These are phyloP conservation scores for Xylariaceae sp. DNA, from an alignment of 2,329 filamentous ascomycete species.

Conservation along the genomic window DNA sequence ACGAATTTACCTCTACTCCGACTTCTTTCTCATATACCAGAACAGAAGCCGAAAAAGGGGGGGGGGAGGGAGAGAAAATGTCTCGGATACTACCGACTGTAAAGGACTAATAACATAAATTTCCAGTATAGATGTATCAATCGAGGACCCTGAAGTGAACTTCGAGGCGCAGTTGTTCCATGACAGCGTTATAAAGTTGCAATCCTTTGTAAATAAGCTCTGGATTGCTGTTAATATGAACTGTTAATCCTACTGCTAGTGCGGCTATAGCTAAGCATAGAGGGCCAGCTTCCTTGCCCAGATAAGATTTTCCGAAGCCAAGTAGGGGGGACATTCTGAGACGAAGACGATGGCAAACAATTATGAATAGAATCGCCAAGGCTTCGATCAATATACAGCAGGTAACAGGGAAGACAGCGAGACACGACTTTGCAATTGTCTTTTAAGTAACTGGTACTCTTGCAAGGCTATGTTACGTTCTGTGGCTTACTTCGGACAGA, in stretches of 20 bases:
- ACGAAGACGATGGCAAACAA: constrained; percentile 13
- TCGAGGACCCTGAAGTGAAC: constrained; percentile 20
- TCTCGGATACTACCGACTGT: not conserved
- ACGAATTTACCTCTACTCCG: too few relatives aligned
- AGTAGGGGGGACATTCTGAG: constrained; percentile 20
- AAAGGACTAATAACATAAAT: constrained; percentile 13
- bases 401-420: constrained; percentile 8
- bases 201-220: constrained; percentile 22
- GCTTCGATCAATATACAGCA: constrained; percentile 20
- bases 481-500: not conserved
- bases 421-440: not conserved
- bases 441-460: too few relatives aligned
- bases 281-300: constrained; percentile 22
- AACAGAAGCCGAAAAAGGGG: too few relatives aligned
- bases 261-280: constrained; percentile 28
- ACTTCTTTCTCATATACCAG: too few relatives aligned
- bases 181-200: constrained; percentile 25
- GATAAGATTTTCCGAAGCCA: constrained; percentile 22
- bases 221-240: constrained; percentile 11
- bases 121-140: constrained; percentile 25
- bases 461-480: too few relatives aligned
- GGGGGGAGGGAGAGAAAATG: too few relatives aligned
- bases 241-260: constrained; percentile 28
- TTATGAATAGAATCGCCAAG: constrained; percentile 20
- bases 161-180: constrained; percentile 22